Conservation (phyloP, 2,329 filamentous ascomycete genomes). For the Pseudogymnoascus sp. region DNA sequence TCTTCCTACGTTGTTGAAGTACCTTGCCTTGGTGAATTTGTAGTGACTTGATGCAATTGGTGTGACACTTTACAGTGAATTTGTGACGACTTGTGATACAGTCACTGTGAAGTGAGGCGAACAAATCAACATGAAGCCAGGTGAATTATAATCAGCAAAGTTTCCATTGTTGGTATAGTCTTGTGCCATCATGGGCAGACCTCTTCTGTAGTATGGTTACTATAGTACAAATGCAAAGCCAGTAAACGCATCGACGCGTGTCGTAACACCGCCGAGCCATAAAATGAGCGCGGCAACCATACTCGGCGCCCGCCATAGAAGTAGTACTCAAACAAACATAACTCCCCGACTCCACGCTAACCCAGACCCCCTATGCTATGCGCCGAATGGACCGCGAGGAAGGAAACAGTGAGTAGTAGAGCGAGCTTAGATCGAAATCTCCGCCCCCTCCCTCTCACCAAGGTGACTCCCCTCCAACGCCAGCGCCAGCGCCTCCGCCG, state of each 20-base stretch:
- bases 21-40: not conserved
- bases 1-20: not conserved
- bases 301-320: not conserved
- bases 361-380: not conserved
- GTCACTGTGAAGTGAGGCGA: not conserved
- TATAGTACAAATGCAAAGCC: not conserved
- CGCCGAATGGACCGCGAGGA: not conserved
- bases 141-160: not conserved
- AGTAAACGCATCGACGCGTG: not conserved
- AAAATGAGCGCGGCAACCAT: not conserved
- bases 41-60: not conserved
- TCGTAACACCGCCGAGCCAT: not conserved
- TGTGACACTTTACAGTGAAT: not conserved
- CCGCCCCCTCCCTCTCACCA: not conserved
- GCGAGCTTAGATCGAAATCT: not conserved
- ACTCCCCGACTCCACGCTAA: constrained; percentile 2
- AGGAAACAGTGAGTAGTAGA: not conserved
- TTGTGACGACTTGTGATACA: not conserved
- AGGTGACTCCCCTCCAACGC: not conserved
- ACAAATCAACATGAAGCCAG: not conserved
- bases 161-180: not conserved
- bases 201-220: not conserved
- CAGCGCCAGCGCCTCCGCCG: not conserved
- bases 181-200: not conserved
- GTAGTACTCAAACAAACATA: constrained; percentile 1